Evolutionary conservation across 1,139 yeast species (phyloP).

Genomic region (Kodamaea derodonti): DNA sequence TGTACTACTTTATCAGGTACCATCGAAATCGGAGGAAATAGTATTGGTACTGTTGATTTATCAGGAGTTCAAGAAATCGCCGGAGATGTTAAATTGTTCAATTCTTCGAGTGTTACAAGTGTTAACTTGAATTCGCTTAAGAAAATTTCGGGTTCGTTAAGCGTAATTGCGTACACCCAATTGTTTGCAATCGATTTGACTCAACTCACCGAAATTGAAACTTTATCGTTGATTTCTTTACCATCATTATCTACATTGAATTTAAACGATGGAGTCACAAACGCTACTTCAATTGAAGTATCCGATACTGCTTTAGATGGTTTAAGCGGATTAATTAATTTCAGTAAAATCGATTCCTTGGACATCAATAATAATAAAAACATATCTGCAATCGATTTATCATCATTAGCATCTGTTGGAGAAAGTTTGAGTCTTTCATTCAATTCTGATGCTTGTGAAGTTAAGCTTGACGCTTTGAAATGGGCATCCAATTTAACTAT

Average conservation of each 20-base stretch:
- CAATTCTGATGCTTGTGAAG: slow-evolving; percentile 41
- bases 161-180: slow-evolving; percentile 38
- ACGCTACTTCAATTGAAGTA: slow-evolving; percentile 31
- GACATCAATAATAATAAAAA: slow-evolving; percentile 46
- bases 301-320: slow-evolving; percentile 44
- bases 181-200: slow-evolving; percentile 38
- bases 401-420: slow-evolving; percentile 30
- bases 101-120: slow-evolving; percentile 39
- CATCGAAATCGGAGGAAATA: slow-evolving; percentile 39
- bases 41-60: slow-evolving; percentile 32
- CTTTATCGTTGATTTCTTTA: slow-evolving; percentile 38
- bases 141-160: slow-evolving; percentile 36
- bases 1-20: slow-evolving; percentile 43
- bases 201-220: slow-evolving; percentile 25
- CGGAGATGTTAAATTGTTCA: slow-evolving; percentile 35
- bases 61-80: slow-evolving; percentile 29
- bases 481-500: slow-evolving; percentile 46
- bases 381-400: slow-evolving; percentile 34
- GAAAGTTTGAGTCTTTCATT: slow-evolving; percentile 39
- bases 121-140: slow-evolving; percentile 29
- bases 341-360: slow-evolving; percentile 32
- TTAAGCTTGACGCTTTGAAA: slow-evolving; percentile 32
- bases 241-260: slow-evolving; percentile 41
- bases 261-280: slow-evolving; percentile 35
- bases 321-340: slow-evolving; percentile 33